Conservation (phyloP, 768 basidiomycete genomes). For the Amanita rimosa region DNA sequence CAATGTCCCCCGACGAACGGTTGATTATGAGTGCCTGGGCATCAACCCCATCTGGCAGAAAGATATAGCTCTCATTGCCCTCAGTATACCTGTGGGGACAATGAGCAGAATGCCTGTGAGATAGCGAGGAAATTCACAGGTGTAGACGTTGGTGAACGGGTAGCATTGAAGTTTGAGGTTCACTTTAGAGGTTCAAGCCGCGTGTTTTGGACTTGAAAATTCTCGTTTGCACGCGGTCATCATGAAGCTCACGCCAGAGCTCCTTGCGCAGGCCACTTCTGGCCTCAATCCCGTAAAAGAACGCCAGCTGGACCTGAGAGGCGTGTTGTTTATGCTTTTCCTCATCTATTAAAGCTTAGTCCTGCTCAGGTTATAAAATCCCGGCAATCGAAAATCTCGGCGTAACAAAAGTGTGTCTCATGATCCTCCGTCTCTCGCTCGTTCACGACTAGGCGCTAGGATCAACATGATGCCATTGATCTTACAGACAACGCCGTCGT, state of each 20-base stretch:
- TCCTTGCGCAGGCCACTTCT: conserved; percentile 72
- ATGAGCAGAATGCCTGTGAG: conserved; percentile 9
- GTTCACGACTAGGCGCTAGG: conserved; percentile 31
- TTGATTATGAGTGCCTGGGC: conserved; percentile 62
- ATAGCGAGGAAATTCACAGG: conserved; percentile 32
- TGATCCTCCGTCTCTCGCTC: conserved; percentile 8
- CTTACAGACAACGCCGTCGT: conserved; percentile 86
- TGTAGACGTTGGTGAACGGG: conserved; percentile 63
- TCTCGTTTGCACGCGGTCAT: conserved; percentile 16
- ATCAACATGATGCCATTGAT: conserved; percentile 91
- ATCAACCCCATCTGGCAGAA: conserved; percentile 53
- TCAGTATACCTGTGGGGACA: conserved; percentile 43
- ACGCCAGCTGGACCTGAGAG: conserved; percentile 85
- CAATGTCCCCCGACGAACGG: conserved; percentile 65
- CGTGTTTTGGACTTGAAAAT: conserved; percentile 10
- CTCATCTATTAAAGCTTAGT: conserved; percentile 13
- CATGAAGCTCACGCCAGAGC: conserved; percentile 93
- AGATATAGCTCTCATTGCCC: conserved; percentile 66
- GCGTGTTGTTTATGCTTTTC: conserved; percentile 24
- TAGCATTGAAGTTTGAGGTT: conserved; percentile 36
- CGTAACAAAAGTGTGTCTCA: conserved; percentile 63
- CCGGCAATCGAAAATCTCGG: conserved; percentile 95
- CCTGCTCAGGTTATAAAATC: conserved; percentile 73
- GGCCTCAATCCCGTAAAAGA: conserved; percentile 78
- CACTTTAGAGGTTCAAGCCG: conserved; percentile 18